A percentile compares a stretch with the other conserved stretches of the same genome.
phyloP scores from a whole-genome alignment of 2,329 filamentous ascomycete genomes.

The Apiospora rasikravindrae region DNA sequence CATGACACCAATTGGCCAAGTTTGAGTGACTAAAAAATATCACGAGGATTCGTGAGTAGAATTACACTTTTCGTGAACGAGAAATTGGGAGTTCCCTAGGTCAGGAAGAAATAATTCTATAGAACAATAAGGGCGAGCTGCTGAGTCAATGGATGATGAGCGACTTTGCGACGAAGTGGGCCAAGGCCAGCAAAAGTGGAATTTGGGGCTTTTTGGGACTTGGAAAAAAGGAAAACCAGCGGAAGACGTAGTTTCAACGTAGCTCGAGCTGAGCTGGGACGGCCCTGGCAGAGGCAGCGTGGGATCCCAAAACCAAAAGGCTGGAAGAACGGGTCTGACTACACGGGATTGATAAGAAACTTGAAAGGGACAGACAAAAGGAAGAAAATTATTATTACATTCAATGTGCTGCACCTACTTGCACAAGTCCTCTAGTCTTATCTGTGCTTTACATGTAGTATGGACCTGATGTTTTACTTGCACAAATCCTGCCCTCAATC shows the following conservation, averaged over 20 bases:
- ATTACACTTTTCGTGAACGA: slow-evolving; percentile 4
- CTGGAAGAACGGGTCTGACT: slow-evolving; percentile 6
- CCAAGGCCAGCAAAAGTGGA: slow-evolving; percentile 8
- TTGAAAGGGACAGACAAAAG: neutral
- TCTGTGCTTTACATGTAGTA: neutral
- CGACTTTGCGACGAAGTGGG: slow-evolving; percentile 15
- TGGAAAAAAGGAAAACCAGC: slow-evolving; percentile 4
- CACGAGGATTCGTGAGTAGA: neutral
- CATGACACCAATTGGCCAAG: slow-evolving; percentile 13
- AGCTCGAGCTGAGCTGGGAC: slow-evolving; percentile 15
- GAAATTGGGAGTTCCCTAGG: neutral
- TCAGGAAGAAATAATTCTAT: slow-evolving; percentile 11
- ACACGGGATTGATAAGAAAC: neutral
- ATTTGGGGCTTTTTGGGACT: neutral
- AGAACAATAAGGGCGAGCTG: neutral
- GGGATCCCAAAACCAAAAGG: neutral
- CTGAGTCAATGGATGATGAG: slow-evolving; percentile 13
- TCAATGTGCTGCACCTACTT: neutral
- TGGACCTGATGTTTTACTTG: neutral
- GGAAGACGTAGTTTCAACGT: slow-evolving; percentile 5
- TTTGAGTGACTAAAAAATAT: neutral
- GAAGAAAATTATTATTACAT: neutral
- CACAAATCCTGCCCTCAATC: neutral
- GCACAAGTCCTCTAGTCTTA: neutral
- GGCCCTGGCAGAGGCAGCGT: neutral